These are phyloP conservation scores for Penicillium fimorum DNA, from an alignment of 495 filamentous ascomycete genomes.

Conservation along the genomic window DNA sequence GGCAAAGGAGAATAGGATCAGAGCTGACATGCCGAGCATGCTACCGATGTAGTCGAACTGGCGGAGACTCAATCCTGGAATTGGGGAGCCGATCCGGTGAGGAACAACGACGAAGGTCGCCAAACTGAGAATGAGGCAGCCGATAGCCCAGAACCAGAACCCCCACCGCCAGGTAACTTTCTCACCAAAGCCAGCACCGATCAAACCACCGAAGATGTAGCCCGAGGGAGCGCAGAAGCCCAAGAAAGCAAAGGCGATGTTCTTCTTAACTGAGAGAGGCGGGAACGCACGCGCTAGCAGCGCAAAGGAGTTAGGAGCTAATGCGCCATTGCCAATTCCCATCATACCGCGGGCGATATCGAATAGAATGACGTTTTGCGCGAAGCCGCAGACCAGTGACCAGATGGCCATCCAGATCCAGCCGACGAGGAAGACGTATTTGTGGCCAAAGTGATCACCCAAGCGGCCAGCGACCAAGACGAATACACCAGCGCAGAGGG, in stretches of 20 bases:
- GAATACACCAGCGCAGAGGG: constrained; percentile 57
- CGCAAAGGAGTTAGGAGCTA: constrained; percentile 58
- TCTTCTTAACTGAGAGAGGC: constrained; percentile 47
- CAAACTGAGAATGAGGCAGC: constrained; percentile 51
- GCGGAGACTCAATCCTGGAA: constrained; percentile 15
- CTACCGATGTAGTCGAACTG: constrained; percentile 50
- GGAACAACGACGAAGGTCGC: constrained; percentile 25
- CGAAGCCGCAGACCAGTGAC: constrained; percentile 43
- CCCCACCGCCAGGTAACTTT: constrained; percentile 61
- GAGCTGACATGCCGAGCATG: constrained; percentile 33
- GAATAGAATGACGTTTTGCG: constrained; percentile 47
- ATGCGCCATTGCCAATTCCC: constrained; percentile 55
- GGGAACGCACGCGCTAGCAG: constrained; percentile 54
- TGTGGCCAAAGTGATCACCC: constrained; percentile 56
- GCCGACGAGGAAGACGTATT: constrained; percentile 51
- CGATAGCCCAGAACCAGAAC: constrained; percentile 52
- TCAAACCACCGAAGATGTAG: constrained; percentile 44
- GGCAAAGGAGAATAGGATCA: too few species aligned
- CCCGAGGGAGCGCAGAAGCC: constrained; percentile 57
- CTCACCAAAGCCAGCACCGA: constrained; percentile 46
- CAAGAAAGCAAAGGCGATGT: constrained; percentile 59
- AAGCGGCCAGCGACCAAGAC: constrained; percentile 56
- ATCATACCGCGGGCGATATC: constrained; percentile 54
- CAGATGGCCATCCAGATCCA: constrained; percentile 55
- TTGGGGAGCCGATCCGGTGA: constrained; percentile 25